Evolutionary conservation across 2,329 filamentous ascomycete species (phyloP).

Genomic region (Elsinoe ampelina): DNA sequence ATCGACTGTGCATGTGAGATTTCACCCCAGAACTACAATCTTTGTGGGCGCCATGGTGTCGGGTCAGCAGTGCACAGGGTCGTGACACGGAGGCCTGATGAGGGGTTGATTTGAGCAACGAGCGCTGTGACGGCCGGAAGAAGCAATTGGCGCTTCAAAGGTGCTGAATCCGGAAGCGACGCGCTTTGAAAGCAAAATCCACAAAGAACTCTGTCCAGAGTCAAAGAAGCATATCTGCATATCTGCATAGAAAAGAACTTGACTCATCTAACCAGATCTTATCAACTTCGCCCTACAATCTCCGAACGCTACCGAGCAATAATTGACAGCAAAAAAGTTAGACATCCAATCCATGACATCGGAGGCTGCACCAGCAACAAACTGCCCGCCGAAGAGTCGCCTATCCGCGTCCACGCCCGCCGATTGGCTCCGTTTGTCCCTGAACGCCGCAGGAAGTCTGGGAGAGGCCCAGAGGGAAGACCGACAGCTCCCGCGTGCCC

Average conservation of each 20-base stretch:
- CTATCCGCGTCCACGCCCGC: background rate
- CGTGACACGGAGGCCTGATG: background rate
- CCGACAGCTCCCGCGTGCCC: slow-evolving; percentile 8
- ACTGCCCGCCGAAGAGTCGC: background rate
- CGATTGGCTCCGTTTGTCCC: slow-evolving; percentile 9
- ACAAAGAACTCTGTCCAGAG: background rate
- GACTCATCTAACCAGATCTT: background rate
- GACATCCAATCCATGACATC: slow-evolving; percentile 1
- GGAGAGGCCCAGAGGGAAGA: background rate
- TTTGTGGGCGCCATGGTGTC: slow-evolving; percentile 20
- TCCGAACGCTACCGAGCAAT: background rate
- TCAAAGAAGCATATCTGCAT: background rate
- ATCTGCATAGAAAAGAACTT: background rate
- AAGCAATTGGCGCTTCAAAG: background rate
- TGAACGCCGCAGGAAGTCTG: slow-evolving; percentile 7
- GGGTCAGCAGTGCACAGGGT: background rate
- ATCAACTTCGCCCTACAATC: background rate
- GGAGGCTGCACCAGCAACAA: background rate
- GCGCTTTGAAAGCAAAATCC: background rate
- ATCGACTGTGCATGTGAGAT: background rate
- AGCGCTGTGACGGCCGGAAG: background rate
- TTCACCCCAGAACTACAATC: slow-evolving; percentile 42
- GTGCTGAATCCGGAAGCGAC: background rate
- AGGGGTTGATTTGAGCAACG: background rate
- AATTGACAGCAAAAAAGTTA: background rate